Evolutionary conservation across 2,329 filamentous ascomycete species (phyloP).

Genomic region (Xylariaceae sp.): DNA sequence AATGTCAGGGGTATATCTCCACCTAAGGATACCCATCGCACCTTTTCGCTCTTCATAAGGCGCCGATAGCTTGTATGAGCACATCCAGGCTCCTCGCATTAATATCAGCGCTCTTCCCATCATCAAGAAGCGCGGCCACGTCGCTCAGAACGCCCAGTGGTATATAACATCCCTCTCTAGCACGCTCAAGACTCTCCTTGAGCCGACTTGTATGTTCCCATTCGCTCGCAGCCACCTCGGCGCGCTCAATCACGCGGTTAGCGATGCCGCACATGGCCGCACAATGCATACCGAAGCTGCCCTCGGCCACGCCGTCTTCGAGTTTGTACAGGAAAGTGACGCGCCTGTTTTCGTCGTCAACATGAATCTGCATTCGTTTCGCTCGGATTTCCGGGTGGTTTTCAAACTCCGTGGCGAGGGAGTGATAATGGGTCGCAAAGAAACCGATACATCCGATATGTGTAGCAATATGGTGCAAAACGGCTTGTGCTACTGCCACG

Average conservation of each 20-base stretch:
- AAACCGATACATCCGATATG: conserved; percentile 93
- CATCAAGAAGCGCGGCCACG: conserved; percentile 70
- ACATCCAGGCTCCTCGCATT: conserved; percentile 53
- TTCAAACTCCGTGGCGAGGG: conserved; percentile 84
- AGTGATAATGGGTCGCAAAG: conserved; percentile 98
- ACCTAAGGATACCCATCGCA: background rate
- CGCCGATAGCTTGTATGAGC: conserved; percentile 56
- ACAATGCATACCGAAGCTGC: conserved; percentile 98
- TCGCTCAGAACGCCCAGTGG: conserved; percentile 86
- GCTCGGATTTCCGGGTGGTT: conserved; percentile 82
- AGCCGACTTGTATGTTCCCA: conserved; percentile 95
- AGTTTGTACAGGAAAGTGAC: conserved; percentile 97
- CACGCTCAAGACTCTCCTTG: conserved; percentile 81
- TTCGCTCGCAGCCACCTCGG: conserved; percentile 80
- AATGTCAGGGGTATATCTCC: background rate
- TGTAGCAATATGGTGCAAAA: conserved; percentile 91
- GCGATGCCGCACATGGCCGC: conserved; percentile 97
- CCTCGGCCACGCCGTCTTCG: conserved; percentile 89
- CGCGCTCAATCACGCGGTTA: conserved; percentile 72
- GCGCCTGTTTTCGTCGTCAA: conserved; percentile 76
- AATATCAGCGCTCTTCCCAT: conserved; percentile 44
- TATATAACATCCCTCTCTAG: conserved; percentile 73
- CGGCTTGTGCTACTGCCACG: conserved; percentile 91
- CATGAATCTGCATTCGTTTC: conserved; percentile 89
- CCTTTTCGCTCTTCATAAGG: conserved; percentile 39